These are phyloP conservation scores for Ilex aquifolium DNA, from an alignment of 257 asterid species.

Conservation along the genomic window DNA sequence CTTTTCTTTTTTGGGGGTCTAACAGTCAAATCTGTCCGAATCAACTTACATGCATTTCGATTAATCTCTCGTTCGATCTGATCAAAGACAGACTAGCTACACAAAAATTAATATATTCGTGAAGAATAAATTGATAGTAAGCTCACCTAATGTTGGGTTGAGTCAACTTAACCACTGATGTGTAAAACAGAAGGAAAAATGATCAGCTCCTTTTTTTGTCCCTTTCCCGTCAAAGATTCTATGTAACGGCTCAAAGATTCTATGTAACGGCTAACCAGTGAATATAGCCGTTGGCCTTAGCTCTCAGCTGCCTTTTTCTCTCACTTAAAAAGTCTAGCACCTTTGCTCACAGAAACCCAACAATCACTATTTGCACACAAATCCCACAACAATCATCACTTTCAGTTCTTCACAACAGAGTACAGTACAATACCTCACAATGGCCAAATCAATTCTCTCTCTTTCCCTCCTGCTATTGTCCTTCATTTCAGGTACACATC, in stretches of 20 bases:
- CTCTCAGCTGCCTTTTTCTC: background rate
- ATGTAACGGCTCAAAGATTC: background rate
- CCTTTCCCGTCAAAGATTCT: background rate
- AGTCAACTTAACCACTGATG: too few relatives aligned
- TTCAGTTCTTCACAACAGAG: background rate
- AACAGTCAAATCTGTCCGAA: background rate
- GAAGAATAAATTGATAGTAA: too few relatives aligned
- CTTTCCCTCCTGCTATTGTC: slow-evolving; percentile 16
- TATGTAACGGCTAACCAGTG: background rate
- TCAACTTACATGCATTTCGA: background rate
- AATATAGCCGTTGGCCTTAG: slow-evolving; percentile 8
- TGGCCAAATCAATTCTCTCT: slow-evolving; percentile 29
- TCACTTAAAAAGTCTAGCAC: background rate
- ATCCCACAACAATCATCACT: background rate
- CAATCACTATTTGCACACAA: background rate
- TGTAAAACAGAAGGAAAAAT: too few relatives aligned
- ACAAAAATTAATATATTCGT: too few relatives aligned
- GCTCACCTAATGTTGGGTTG: too few relatives aligned
- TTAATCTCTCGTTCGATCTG: too few relatives aligned
- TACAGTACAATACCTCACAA: background rate
- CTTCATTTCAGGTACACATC: slow-evolving; percentile 28
- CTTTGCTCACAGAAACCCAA: background rate
- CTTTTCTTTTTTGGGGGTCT: too few relatives aligned
- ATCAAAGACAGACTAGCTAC: too few relatives aligned
- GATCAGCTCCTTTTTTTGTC: background rate